Conservation (phyloP, 2,329 filamentous ascomycete species). For the Trichoderma simmonsii region DNA sequence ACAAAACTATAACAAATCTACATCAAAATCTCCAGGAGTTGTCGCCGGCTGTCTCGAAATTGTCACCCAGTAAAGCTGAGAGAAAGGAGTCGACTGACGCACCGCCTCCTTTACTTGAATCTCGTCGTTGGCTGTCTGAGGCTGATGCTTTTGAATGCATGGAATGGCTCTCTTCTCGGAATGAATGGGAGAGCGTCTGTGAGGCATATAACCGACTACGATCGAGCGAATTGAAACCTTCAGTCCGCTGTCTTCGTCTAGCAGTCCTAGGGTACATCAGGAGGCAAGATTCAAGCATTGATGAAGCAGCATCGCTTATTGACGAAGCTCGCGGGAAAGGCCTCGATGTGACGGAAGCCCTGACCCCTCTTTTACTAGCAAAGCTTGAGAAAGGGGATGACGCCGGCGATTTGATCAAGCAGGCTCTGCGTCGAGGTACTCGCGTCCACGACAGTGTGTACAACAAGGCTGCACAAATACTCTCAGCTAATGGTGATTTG, state of each 20-base stretch:
- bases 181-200: conserved; percentile 34
- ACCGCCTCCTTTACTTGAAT: background rate
- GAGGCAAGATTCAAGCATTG: conserved; percentile 28
- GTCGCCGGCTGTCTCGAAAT: background rate
- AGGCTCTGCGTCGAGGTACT: conserved; percentile 28
- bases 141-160: conserved; percentile 14
- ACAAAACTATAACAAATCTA: conserved; percentile 26
- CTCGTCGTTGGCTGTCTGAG: background rate
- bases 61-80: background rate
- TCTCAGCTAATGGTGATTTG: conserved; percentile 31
- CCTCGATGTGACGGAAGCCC: conserved; percentile 40
- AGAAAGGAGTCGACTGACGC: background rate
- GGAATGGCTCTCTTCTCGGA: conserved; percentile 19
- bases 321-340: conserved; percentile 38
- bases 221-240: conserved; percentile 35
- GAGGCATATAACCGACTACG: conserved; percentile 39
- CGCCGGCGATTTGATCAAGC: conserved; percentile 27
- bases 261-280: conserved; percentile 45
- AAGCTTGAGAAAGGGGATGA: conserved; percentile 36
- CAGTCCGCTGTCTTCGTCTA: conserved; percentile 44
- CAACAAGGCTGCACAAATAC: conserved; percentile 34
- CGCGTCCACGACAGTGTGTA: conserved; percentile 36
- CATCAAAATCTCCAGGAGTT: conserved; percentile 7
- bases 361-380: conserved; percentile 39
- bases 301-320: conserved; percentile 40